Evolutionary conservation across 129 eudicot species (phyloP).

Genomic region (Solidago caesia): DNA sequence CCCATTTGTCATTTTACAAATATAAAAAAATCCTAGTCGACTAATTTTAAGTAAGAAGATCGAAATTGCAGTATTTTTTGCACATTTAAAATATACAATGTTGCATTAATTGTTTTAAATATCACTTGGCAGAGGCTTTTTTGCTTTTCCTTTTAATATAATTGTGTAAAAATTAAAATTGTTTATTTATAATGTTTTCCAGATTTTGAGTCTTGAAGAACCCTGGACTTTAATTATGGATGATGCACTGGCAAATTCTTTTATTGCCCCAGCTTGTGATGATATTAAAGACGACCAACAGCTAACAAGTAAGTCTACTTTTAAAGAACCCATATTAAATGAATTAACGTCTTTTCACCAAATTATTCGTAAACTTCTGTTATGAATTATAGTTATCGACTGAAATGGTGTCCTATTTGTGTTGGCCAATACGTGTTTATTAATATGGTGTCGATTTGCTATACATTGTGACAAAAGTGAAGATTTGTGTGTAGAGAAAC

Average conservation of each 20-base stretch:
- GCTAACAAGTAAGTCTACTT: constrained; percentile 63
- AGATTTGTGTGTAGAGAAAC: neutral
- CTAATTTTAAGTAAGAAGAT: too few relatives aligned
- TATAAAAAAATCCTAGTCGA: too few relatives aligned
- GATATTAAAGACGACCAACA: constrained; percentile 75
- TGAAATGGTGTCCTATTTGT: neutral
- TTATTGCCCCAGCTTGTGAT: constrained; percentile 80
- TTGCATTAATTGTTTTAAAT: neutral
- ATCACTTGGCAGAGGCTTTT: neutral
- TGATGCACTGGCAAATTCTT: constrained; percentile 87
- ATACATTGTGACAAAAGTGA: neutral
- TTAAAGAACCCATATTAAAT: neutral
- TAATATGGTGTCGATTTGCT: neutral
- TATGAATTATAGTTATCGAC: neutral
- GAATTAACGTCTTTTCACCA: neutral
- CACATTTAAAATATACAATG: neutral
- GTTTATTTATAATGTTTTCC: constrained; percentile 6
- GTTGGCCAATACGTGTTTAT: neutral
- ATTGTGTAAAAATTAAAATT: neutral
- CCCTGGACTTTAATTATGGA: constrained; percentile 86
- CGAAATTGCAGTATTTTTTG: neutral
- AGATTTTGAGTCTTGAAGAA: constrained; percentile 73
- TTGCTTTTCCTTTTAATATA: neutral
- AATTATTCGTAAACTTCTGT: neutral
- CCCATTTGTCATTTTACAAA: too few relatives aligned